These are phyloP conservation scores for Penicillium pancosmium DNA, from an alignment of 495 filamentous ascomycete species.

Conservation along the genomic window DNA sequence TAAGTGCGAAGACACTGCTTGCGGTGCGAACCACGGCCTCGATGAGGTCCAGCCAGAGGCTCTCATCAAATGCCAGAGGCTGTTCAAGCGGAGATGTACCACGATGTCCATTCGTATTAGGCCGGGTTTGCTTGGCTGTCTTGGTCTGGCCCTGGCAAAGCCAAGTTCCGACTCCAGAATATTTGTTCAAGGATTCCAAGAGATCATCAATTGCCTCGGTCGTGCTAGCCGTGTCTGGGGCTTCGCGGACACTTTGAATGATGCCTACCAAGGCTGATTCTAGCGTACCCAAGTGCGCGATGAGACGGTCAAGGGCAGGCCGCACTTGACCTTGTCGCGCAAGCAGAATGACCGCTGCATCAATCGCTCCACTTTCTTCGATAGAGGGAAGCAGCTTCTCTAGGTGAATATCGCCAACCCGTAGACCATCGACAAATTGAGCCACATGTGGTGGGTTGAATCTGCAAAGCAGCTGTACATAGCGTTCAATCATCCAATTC, in stretches of 20 bases:
- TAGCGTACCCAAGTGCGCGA: conserved; percentile 74
- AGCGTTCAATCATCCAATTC: conserved; percentile 73
- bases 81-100: conserved; percentile 52
- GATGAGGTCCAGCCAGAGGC: conserved; percentile 89
- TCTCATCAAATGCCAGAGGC: conserved; percentile 74
- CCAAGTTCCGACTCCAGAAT: conserved; percentile 90
- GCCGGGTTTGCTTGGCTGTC: conserved; percentile 46
- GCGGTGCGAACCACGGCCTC: conserved; percentile 81
- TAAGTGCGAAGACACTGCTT: conserved; percentile 54
- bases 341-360: conserved; percentile 90
- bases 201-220: conserved; percentile 60
- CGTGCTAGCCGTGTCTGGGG: conserved; percentile 55
- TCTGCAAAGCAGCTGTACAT: conserved; percentile 86
- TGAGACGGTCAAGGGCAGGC: conserved; percentile 81
- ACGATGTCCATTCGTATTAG: conserved; percentile 40
- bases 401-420: conserved; percentile 77
- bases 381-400: conserved; percentile 83
- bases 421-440: conserved; percentile 77
- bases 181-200: conserved; percentile 80
- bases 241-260: conserved; percentile 55
- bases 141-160: conserved; percentile 90
- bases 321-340: conserved; percentile 84
- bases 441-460: conserved; percentile 83
- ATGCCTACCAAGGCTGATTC: conserved; percentile 79
- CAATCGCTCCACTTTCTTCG: conserved; percentile 85